Conservation (phyloP, 768 basidiomycete genomes). For the Lenzites betulinus region DNA sequence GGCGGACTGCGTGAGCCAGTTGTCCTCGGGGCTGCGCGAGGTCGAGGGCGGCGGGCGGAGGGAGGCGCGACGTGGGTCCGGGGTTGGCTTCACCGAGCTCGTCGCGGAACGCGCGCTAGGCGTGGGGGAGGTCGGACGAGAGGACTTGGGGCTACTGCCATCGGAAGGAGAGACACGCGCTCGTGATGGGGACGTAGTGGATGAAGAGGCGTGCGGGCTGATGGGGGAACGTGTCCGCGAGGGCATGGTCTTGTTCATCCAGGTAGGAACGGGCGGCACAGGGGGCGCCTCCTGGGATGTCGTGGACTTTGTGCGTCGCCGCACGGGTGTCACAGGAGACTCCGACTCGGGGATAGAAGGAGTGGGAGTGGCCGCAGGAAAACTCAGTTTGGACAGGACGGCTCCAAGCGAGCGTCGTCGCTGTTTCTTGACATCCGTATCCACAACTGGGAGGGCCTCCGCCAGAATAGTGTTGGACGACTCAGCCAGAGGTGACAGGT, state of each 20-base stretch:
- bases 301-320: constrained; percentile 12
- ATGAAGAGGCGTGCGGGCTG: not conserved
- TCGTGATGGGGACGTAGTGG: not conserved
- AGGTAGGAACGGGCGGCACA: constrained; percentile 14
- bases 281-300: constrained; percentile 3
- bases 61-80: not conserved
- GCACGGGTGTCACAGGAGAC: not conserved
- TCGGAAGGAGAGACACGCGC: not conserved
- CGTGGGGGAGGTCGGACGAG: constrained; percentile 8
- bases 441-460: not conserved
- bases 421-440: not conserved
- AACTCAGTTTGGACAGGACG: constrained; percentile 17
- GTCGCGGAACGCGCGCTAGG: constrained; percentile 8
- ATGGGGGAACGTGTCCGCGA: not conserved
- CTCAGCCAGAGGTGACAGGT: constrained; percentile 11
- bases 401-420: constrained; percentile 14
- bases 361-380: not conserved
- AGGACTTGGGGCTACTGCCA: not conserved
- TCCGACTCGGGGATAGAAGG: not conserved
- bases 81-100: not conserved
- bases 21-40: constrained; percentile 27
- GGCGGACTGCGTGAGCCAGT: constrained; percentile 28
- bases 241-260: constrained; percentile 7
- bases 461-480: constrained; percentile 1
- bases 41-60: constrained; percentile 12